These are phyloP conservation scores for Pinus albicaulis DNA, from an alignment of 75 land plant species.

Conservation along the genomic window DNA sequence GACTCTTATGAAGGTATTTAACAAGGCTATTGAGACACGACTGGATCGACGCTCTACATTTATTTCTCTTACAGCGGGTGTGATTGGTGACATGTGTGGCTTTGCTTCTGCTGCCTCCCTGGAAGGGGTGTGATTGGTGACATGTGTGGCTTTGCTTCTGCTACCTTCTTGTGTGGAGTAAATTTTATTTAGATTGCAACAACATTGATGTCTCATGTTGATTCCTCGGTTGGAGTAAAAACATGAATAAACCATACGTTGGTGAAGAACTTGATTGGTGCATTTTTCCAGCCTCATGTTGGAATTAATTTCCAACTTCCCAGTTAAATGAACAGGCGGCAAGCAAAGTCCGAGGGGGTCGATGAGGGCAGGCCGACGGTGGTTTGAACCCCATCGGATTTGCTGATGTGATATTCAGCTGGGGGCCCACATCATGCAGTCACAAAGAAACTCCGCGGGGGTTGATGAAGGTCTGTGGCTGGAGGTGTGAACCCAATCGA, in stretches of 20 bases:
- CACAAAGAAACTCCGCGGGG: too few relatives aligned
- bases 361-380: too few relatives aligned
- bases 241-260: conserved; percentile 91
- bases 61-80: conserved; percentile 95
- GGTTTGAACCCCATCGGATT: too few relatives aligned
- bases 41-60: conserved; percentile 89
- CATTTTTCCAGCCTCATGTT: conserved; percentile 97
- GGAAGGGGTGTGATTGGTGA: too few relatives aligned
- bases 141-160: too few relatives aligned
- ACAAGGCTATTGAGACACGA: conserved; percentile 89
- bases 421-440: too few relatives aligned
- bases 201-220: conserved; percentile 98
- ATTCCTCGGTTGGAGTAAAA: conserved; percentile 98
- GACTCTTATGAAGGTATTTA: conserved; percentile 87
- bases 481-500: too few relatives aligned
- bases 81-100: conserved; percentile 99
- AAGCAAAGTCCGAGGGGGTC: too few relatives aligned
- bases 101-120: conserved; percentile 98
- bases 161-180: conserved; percentile 88
- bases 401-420: too few relatives aligned
- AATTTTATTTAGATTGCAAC: conserved; percentile 98
- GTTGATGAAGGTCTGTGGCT: too few relatives aligned
- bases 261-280: conserved; percentile 95
- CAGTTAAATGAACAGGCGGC: too few relatives aligned
- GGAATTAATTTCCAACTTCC: too few relatives aligned